phyloP scores from a whole-genome alignment of 306 rosid species.

The Lathyrus aphaca region DNA sequence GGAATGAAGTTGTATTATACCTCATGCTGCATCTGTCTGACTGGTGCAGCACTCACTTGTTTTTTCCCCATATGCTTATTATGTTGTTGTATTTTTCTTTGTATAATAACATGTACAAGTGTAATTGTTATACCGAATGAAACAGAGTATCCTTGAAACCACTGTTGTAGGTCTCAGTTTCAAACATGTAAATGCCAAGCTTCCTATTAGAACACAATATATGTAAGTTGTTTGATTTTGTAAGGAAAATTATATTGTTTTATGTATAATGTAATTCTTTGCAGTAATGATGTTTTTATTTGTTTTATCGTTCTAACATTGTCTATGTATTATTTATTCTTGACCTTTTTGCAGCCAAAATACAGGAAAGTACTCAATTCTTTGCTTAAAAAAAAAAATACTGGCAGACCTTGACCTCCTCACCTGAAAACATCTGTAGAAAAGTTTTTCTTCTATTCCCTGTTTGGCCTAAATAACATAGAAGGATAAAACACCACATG shows the following conservation, averaged over 20 bases:
- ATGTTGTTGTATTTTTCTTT: slow-evolving; percentile 23
- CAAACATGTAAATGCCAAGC: slow-evolving; percentile 13
- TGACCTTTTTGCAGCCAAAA: neutral
- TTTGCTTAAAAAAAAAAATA: neutral
- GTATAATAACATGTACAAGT: slow-evolving; percentile 23
- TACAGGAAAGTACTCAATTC: neutral
- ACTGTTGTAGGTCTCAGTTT: slow-evolving; percentile 20
- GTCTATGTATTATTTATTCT: neutral
- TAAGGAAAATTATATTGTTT: neutral
- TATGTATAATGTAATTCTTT: neutral
- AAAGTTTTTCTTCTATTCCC: neutral
- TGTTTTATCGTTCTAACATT: neutral
- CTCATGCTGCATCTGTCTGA: slow-evolving; percentile 12
- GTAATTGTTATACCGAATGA: slow-evolving; percentile 28
- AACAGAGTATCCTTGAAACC: slow-evolving; percentile 23
- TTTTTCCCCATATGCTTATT: neutral
- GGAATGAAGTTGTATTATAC: slow-evolving; percentile 25
- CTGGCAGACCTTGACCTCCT: neutral
- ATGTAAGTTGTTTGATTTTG: slow-evolving; percentile 1
- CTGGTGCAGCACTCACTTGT: slow-evolving; percentile 27
- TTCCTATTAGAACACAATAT: slow-evolving; percentile 1
- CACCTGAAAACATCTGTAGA: neutral
- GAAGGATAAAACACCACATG: neutral
- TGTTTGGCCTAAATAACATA: slow-evolving; percentile 4
- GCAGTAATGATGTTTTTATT: neutral